phyloP scores from a whole-genome alignment of 2,329 filamentous ascomycete species.

The Aspergillus brasiliensis region DNA sequence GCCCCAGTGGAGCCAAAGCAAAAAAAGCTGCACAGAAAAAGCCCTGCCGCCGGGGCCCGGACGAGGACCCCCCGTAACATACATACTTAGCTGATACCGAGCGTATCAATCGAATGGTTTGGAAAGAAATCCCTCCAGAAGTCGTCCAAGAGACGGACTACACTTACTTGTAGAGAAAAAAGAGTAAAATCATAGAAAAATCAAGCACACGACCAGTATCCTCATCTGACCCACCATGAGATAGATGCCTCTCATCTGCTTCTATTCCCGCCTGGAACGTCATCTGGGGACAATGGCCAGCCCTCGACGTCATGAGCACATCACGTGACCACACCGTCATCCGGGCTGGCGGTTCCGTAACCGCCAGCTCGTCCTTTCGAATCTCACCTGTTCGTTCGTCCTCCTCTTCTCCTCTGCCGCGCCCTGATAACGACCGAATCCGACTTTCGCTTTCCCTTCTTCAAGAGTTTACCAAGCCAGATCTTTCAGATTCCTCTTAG shows the following conservation, averaged over 20 bases:
- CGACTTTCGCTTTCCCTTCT: conserved; percentile 2
- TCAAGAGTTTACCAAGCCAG: background rate
- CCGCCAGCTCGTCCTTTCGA: conserved; percentile 23
- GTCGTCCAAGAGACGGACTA: background rate
- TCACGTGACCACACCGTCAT: conserved; percentile 27
- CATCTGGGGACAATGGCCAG: background rate
- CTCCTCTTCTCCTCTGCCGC: conserved; percentile 1
- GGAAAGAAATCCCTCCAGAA: background rate
- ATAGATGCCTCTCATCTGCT: background rate
- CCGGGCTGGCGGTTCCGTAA: conserved; percentile 10
- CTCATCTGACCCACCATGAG: background rate
- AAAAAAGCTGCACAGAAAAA: no score
- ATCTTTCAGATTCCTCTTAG: conserved; percentile 1
- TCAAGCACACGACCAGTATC: background rate
- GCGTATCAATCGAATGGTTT: no score
- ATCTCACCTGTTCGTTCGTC: conserved; percentile 10
- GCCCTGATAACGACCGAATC: conserved; percentile 14
- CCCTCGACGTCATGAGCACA: conserved; percentile 21
- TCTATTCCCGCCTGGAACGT: background rate
- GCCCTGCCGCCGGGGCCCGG: no score
- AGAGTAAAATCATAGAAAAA: background rate
- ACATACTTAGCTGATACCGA: no score
- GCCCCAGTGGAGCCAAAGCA: no score
- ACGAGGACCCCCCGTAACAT: no score
- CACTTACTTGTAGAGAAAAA: no score